Base-by-base conservation (phyloP, 1,284 basidiomycete genomes). In the Meripilus lineatus region DNA sequence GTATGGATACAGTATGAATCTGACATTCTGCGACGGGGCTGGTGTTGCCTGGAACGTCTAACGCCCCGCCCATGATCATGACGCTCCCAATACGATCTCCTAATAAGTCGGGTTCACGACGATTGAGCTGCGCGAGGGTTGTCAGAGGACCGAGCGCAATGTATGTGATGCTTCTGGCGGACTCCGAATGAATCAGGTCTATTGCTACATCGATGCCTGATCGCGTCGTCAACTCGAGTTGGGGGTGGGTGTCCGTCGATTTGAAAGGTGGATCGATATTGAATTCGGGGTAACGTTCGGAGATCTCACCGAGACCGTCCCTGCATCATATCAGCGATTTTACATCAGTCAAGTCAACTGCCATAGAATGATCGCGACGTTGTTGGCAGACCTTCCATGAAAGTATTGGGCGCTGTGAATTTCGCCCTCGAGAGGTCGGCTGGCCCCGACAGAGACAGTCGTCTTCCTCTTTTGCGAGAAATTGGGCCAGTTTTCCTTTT, bases 31-130 rank as follows among this genome's bases (percentile, higher is more conserved):
- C 85, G 0, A 80, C 74, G 3, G 91, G 79, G 13, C 74, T 82
- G 0, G 86, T 90, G 59, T 98, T 98, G 2, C 94, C 94, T 0
- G 93, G 92, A 15, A 90, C 89, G 53, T 97, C 93, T 23, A 98
- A 66, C 1, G 90, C 84, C n/a, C 93, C 94, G n/a, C 94, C 95
- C 93, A 98, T 98, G 60, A 84, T 84, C 15, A 94, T 70, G 21
- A 98, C 72, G 11, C 81, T 75, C 14, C 84, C 86, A 30, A 89
- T 74, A 25, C 77, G 78, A 2, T 84, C 69, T 10, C 71, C 70
- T 14, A 84, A 63, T 1, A 77, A 68, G 24, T 69, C 62, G 1
- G 77, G 73, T 54, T 89, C 76, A 39, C 73, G 61, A 8, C 73
- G 74, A 61, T 87, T 70, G 38, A 89, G 73, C 32, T 71, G 68